These are phyloP conservation scores for apple (Malus domestica) DNA, from an alignment of 306 rosid species.

Conservation along the genomic window ASM211411v1 NC_041791.1:26545501-26546000, in stretches of 20 bases:
- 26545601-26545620: neutral
- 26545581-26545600: neutral
- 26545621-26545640: neutral
- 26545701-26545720: slow-evolving; percentile 1
- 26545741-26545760: slow-evolving; percentile 57
- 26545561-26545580: neutral
- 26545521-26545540: neutral
- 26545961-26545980: neutral
- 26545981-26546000: too few species aligned
- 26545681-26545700: neutral
- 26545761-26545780: slow-evolving; percentile 96
- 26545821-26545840: slow-evolving; percentile 94
- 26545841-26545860: slow-evolving; percentile 97
- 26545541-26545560: neutral
- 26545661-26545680: neutral
- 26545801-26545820: slow-evolving; percentile 80
- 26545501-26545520: neutral
- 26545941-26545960: neutral
- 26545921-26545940: neutral
- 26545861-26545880: slow-evolving; percentile 9
- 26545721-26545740: slow-evolving; percentile 27
- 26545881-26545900: slow-evolving; percentile 10
- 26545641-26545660: neutral
- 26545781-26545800: slow-evolving; percentile 87
- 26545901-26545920: neutral